Evolutionary conservation across 768 basidiomycete genomes (phyloP).

Genomic region (Leccinum subtestaceum): DNA sequence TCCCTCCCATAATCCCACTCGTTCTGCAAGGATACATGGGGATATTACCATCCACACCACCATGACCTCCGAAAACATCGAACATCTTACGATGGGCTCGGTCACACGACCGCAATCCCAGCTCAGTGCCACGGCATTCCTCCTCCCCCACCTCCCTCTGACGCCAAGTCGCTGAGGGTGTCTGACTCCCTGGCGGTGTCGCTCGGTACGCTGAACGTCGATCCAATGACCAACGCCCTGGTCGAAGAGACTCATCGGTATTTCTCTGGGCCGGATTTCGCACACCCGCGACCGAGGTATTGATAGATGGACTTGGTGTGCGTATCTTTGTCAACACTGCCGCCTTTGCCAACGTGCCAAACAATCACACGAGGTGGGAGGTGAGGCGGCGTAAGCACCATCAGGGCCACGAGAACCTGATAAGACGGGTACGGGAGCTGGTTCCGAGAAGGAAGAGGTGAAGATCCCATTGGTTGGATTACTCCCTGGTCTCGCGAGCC

Average conservation of each 20-base stretch:
- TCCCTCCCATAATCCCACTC: neutral
- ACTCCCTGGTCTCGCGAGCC: slow-evolving; percentile 72
- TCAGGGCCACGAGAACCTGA: slow-evolving; percentile 14
- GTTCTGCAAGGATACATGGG: neutral
- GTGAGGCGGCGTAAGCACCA: slow-evolving; percentile 8
- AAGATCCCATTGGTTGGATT: slow-evolving; percentile 73
- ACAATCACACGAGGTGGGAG: slow-evolving; percentile 1
- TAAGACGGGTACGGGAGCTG: neutral
- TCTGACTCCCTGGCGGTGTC: slow-evolving; percentile 4
- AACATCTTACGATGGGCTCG: slow-evolving; percentile 5
- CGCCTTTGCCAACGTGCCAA: slow-evolving; percentile 8
- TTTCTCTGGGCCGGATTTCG: slow-evolving; percentile 67
- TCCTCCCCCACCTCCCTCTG: slow-evolving; percentile 20
- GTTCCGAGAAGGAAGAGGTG: slow-evolving; percentile 34
- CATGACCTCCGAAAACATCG: neutral
- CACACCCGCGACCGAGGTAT: slow-evolving; percentile 49
- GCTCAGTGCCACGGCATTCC: slow-evolving; percentile 3
- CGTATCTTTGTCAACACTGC: slow-evolving; percentile 53
- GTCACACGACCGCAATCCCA: slow-evolving; percentile 17
- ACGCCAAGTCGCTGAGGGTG: neutral
- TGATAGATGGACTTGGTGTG: slow-evolving; percentile 59
- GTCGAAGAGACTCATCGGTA: slow-evolving; percentile 66
- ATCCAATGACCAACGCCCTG: slow-evolving; percentile 53
- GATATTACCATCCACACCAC: neutral
- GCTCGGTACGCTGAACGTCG: slow-evolving; percentile 5